Percentiles rank a stretch among this genome's conserved stretches.
These are phyloP conservation scores for Talaromyces islandicus DNA, from an alignment of 2,329 filamentous ascomycete species.

Conservation along the genomic window DNA sequence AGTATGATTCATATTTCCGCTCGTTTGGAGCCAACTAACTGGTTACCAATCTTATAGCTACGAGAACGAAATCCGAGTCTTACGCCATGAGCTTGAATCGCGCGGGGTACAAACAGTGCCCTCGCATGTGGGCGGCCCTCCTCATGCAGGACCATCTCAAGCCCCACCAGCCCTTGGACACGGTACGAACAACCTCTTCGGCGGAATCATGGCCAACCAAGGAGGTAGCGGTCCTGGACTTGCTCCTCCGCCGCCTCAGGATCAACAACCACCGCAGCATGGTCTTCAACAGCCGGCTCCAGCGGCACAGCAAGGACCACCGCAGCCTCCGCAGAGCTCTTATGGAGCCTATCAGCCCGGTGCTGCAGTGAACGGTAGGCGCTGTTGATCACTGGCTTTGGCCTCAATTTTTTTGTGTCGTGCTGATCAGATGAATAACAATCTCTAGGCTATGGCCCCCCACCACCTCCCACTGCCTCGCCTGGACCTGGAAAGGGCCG, in stretches of 20 bases:
- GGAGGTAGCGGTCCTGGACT: constrained; percentile 80
- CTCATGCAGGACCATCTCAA: constrained; percentile 74
- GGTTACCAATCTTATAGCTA: constrained; percentile 54
- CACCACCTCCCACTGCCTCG: constrained; percentile 78
- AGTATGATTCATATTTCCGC: constrained; percentile 54
- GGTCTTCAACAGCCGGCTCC: constrained; percentile 55
- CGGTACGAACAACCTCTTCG: constrained; percentile 84
- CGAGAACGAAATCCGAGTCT: constrained; percentile 79
- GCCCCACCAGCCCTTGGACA: constrained; percentile 81
- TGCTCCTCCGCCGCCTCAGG: constrained; percentile 66
- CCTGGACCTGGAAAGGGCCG: constrained; percentile 75
- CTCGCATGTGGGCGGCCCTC: constrained; percentile 65
- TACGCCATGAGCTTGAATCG: constrained; percentile 80
- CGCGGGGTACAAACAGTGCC: constrained; percentile 59
- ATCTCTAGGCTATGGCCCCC: constrained; percentile 64
- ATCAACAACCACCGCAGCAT: constrained; percentile 55
- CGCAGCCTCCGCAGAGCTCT: constrained; percentile 65
- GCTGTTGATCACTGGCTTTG: constrained; percentile 16
- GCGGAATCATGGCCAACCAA: constrained; percentile 89
- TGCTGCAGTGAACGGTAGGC: constrained; percentile 57
- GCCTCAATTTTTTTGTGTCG: constrained; percentile 4
- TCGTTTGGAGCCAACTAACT: not conserved
- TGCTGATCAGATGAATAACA: constrained; percentile 19
- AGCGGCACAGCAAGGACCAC: constrained; percentile 54
- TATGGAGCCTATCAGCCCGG: constrained; percentile 65